These are phyloP conservation scores for Cardamine occulta DNA, from an alignment of 345 rosid genomes.

Conservation along the genomic window DNA sequence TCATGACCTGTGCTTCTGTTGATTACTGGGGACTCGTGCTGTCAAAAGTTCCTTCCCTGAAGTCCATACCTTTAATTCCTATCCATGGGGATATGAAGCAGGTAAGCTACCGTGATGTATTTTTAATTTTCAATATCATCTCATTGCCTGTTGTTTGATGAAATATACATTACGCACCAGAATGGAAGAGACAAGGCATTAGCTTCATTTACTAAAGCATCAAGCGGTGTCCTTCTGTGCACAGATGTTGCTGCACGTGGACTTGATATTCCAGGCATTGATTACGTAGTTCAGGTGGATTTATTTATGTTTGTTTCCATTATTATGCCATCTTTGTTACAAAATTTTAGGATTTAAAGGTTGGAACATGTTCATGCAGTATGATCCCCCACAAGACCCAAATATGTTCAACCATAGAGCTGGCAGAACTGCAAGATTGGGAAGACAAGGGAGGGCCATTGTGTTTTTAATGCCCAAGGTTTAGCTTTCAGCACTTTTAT, in stretches of 20 bases:
- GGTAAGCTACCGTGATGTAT: constrained; percentile 45
- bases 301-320: background rate
- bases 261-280: constrained; percentile 92
- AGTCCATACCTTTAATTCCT: constrained; percentile 67
- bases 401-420: constrained; percentile 89
- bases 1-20: constrained; percentile 96
- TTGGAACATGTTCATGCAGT: constrained; percentile 52
- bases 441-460: constrained; percentile 76
- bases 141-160: constrained; percentile 32
- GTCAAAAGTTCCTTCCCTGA: constrained; percentile 61
- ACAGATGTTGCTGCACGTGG: constrained; percentile 99
- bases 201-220: constrained; percentile 73
- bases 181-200: constrained; percentile 81
- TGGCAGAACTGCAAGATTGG: constrained; percentile 91
- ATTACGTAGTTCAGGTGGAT: constrained; percentile 85
- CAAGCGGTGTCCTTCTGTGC: constrained; percentile 80
- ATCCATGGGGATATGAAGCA: constrained; percentile 97
- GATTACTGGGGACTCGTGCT: constrained; percentile 95
- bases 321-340: constrained; percentile 4
- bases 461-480: constrained; percentile 84
- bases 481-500: constrained; percentile 4
- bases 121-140: background rate
- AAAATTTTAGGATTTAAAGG: background rate
- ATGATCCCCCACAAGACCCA: constrained; percentile 95
- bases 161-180: constrained; percentile 42